phyloP scores from a whole-genome alignment of 768 basidiomycete genomes.

The Sarcomyxa edulis region DNA sequence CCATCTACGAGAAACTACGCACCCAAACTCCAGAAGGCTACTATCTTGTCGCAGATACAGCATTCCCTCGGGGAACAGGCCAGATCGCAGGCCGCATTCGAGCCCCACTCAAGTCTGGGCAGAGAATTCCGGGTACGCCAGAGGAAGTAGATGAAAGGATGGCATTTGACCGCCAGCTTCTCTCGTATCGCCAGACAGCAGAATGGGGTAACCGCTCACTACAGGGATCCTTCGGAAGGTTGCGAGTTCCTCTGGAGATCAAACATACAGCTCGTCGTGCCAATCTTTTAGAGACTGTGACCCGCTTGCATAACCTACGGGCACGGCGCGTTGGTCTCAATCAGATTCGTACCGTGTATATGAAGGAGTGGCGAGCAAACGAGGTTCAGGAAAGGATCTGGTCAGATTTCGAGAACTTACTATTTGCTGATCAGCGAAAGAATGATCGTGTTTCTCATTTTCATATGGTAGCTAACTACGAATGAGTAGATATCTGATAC shows the following conservation, averaged over 20 bases:
- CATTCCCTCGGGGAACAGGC: conserved; percentile 26
- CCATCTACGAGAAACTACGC: conserved; percentile 25
- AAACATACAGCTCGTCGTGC: conserved; percentile 15
- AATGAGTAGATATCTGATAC: too few relatives aligned
- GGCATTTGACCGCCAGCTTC: conserved; percentile 21
- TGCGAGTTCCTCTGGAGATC: conserved; percentile 33
- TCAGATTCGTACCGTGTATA: conserved; percentile 35
- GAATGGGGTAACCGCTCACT: conserved; percentile 44
- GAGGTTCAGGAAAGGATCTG: conserved; percentile 26
- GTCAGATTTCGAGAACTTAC: conserved; percentile 28
- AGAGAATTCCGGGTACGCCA: conserved; percentile 10
- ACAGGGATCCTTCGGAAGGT: conserved; percentile 39
- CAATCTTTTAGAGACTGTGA: conserved; percentile 29
- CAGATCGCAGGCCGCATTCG: conserved; percentile 15
- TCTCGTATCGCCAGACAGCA: conserved; percentile 40
- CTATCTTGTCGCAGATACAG: conserved; percentile 32
- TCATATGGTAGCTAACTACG: conserved; percentile 19
- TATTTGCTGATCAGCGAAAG: conserved; percentile 27
- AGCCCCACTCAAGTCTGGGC: conserved; percentile 30
- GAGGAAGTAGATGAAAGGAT: conserved; percentile 17
- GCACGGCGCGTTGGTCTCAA: conserved; percentile 28
- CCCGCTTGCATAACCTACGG: conserved; percentile 28
- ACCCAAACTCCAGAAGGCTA: conserved; percentile 23
- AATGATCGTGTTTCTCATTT: conserved; percentile 28
- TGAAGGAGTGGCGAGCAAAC: conserved; percentile 26